A percentile compares a stretch with the other conserved stretches of the same genome.
Conservation (phyloP, 2,329 filamentous ascomycete species). For the Colletotrichum cereale region DNA sequence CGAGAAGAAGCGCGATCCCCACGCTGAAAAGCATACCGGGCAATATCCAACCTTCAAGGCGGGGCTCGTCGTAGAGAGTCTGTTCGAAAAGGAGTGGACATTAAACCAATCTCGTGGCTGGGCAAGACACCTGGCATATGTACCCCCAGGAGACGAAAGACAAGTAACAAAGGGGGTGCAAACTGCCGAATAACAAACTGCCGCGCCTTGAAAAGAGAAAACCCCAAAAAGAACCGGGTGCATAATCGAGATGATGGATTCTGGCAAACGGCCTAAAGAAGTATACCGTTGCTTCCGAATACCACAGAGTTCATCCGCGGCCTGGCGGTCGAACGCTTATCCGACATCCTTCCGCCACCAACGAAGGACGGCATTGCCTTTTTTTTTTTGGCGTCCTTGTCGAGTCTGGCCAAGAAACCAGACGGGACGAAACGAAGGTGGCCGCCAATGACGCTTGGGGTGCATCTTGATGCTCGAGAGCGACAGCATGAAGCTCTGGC, state of each 20-base stretch:
- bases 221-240: neutral
- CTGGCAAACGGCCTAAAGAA: neutral
- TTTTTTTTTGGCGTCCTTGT: neutral
- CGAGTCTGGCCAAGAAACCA: neutral
- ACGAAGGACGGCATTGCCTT: constrained; percentile 12
- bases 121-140: constrained; percentile 5
- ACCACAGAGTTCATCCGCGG: constrained; percentile 6
- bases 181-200: neutral
- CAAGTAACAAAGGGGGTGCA: neutral
- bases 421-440: constrained; percentile 29
- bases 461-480: constrained; percentile 13
- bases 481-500: constrained; percentile 15
- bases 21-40: constrained; percentile 29
- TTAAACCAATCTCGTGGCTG: constrained; percentile 10
- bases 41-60: constrained; percentile 3
- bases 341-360: neutral
- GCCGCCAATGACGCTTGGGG: constrained; percentile 8
- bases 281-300: constrained; percentile 11
- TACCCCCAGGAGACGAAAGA: neutral
- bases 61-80: constrained; percentile 4
- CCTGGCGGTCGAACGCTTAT: constrained; percentile 10
- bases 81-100: neutral
- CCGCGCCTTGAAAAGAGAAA: neutral
- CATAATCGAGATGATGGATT: neutral
- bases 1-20: constrained; percentile 19